Evolutionary conservation across 345 rosid species (phyloP), one percentile per base, ranked within the genome.

Genomic region (Mallotus nudiflorus): DNA sequence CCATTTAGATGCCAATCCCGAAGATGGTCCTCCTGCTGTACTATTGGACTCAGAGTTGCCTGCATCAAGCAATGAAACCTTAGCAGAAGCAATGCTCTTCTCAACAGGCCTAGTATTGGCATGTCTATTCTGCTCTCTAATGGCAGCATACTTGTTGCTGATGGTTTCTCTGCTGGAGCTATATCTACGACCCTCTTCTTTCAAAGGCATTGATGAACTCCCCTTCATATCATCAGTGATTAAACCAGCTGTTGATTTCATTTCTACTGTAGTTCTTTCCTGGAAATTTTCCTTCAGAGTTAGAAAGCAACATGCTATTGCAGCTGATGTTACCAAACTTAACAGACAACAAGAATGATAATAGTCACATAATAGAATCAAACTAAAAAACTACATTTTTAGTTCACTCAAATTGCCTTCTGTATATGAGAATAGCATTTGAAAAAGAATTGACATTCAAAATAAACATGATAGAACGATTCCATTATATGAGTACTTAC

Each of bases 111-210:
- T 85, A 24, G 80, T 51, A 62, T 70, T 78, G 33, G 86, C 62
- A 24, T 85, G 85, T 70, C 90, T 84, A 62, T 84, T 81, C 72
- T 86, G 96, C 80, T 87, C 91, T 87, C 95, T 91, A 19, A 88
- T 73, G 54, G 93, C 93, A 77, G 93, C 91, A 33, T 96, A 92
- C 81, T 96, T 92, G 81, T 82, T 87, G 79, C 86, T 78, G 59
- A 96, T 88, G 61, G 91, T 93, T 86, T 91, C 95, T 84, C 84
- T 88, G 78, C 93, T 89, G 53, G 89, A 74, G 64, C 74, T 78
- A 49, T 91, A 86, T 75, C 82, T 85, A 52, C 81, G 88, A n/a
- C 81, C 75, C n/a, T 85, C 95, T 55, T 88, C 97, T 69, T 80
- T 85, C 56, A 46, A 11, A 72, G 73, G 48, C 42, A 67, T 80